phyloP scores from a whole-genome alignment of 306 rosid species.

The Trifolium fragiferum region DNA sequence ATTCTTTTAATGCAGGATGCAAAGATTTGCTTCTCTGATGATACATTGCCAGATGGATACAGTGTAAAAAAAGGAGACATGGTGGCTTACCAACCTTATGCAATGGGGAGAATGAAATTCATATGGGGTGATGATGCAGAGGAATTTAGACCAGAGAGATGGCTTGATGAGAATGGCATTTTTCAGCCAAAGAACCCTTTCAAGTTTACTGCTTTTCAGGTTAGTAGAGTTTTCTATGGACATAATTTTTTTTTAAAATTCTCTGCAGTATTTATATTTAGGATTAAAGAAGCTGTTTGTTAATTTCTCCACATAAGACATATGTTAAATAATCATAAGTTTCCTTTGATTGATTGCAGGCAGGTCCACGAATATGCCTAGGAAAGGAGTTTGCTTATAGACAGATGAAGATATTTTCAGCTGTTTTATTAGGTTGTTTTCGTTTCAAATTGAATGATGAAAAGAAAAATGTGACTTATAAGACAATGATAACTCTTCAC shows the following conservation, averaged over 20 bases:
- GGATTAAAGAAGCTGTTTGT: no score
- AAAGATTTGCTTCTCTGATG: constrained; percentile 70
- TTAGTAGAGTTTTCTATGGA: constrained; percentile 26
- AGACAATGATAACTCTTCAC: constrained; percentile 82
- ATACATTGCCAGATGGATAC: constrained; percentile 74
- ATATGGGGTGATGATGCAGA: constrained; percentile 87
- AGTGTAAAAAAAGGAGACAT: constrained; percentile 67
- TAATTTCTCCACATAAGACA: no score
- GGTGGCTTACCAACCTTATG: constrained; percentile 74
- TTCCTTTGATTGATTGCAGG: constrained; percentile 51
- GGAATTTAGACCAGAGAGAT: constrained; percentile 73
- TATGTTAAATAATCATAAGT: no score
- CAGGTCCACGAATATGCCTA: constrained; percentile 81
- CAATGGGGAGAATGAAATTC: constrained; percentile 87
- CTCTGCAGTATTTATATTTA: no score
- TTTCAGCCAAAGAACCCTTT: constrained; percentile 71
- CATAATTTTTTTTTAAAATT: no score
- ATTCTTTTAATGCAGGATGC: constrained; percentile 59
- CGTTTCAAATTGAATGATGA: constrained; percentile 67
- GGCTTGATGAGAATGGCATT: constrained; percentile 65
- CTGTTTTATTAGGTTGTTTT: constrained; percentile 62
- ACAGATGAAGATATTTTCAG: constrained; percentile 81
- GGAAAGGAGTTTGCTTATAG: constrained; percentile 92
- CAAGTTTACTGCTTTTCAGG: constrained; percentile 86
- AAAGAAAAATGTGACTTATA: constrained; percentile 61